A percentile compares a stretch with the other conserved stretches of the same genome.
phyloP scores from a whole-genome alignment of 2,329 filamentous ascomycete genomes.

The Hypoxylon sp. region DNA sequence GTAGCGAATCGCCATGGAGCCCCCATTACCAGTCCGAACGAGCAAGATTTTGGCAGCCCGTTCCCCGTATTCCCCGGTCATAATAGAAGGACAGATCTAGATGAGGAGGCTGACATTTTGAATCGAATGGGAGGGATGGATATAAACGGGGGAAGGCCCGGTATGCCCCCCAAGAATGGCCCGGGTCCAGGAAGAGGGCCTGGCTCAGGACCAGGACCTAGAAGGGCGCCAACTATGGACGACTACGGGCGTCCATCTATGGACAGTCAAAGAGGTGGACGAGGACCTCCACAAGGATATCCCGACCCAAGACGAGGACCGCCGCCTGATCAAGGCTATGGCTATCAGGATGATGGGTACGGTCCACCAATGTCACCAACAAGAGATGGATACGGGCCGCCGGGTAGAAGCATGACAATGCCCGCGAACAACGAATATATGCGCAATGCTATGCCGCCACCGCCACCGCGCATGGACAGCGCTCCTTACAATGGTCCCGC shows the following conservation, averaged over 20 bases:
- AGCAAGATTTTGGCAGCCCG: constrained; percentile 59
- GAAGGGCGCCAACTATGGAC: constrained; percentile 54
- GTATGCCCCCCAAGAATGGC: constrained; percentile 49
- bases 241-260: constrained; percentile 56
- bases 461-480: constrained; percentile 59
- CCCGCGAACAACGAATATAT: constrained; percentile 63
- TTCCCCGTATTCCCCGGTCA: constrained; percentile 62
- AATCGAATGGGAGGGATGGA: constrained; percentile 61
- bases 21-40: constrained; percentile 48
- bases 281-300: constrained; percentile 58
- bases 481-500: constrained; percentile 61
- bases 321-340: constrained; percentile 55
- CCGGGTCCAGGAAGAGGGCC: constrained; percentile 54
- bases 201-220: constrained; percentile 52
- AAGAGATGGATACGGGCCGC: constrained; percentile 64
- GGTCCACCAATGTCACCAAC: constrained; percentile 56
- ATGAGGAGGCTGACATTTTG: constrained; percentile 60
- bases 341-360: constrained; percentile 58
- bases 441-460: constrained; percentile 54
- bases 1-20: constrained; percentile 47
- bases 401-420: constrained; percentile 74
- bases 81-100: constrained; percentile 57
- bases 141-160: constrained; percentile 53
- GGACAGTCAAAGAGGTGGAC: constrained; percentile 53
- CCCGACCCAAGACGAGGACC: constrained; percentile 57